Percentiles rank a stretch among this genome's conserved stretches.
phyloP scores from a whole-genome alignment of 2,329 filamentous ascomycete genomes.

The Colletotrichum simmondsii region DNA sequence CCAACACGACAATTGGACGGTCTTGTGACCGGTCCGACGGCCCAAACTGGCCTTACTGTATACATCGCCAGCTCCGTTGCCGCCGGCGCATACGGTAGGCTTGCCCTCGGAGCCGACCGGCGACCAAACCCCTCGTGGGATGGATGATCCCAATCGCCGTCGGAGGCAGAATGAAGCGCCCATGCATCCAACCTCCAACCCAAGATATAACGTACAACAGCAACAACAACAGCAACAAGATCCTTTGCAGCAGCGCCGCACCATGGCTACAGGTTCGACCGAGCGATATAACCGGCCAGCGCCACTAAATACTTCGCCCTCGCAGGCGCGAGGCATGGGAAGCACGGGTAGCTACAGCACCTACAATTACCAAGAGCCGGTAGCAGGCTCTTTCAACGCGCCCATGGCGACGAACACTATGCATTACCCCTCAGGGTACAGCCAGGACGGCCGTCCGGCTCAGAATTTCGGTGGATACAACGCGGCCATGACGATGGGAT shows the following conservation, averaged over 20 bases:
- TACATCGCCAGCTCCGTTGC: constrained; percentile 71
- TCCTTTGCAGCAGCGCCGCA: constrained; percentile 56
- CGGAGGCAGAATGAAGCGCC: constrained; percentile 81
- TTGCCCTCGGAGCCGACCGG: constrained; percentile 65
- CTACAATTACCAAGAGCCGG: constrained; percentile 66
- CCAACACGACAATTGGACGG: constrained; percentile 30
- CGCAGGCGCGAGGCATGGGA: constrained; percentile 62
- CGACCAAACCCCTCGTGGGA: constrained; percentile 68
- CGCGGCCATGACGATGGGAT: constrained; percentile 75
- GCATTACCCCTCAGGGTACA: constrained; percentile 74
- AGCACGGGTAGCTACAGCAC: constrained; percentile 64
- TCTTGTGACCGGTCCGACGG: constrained; percentile 45
- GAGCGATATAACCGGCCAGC: constrained; percentile 60
- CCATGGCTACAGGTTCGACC: constrained; percentile 45
- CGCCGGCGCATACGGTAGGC: constrained; percentile 73
- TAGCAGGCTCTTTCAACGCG: constrained; percentile 62
- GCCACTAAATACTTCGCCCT: constrained; percentile 60
- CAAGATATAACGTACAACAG: constrained; percentile 60
- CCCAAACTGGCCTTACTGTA: constrained; percentile 73
- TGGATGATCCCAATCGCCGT: constrained; percentile 82
- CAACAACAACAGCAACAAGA: constrained; percentile 40
- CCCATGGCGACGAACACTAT: constrained; percentile 67
- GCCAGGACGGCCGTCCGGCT: constrained; percentile 67
- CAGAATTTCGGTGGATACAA: constrained; percentile 69
- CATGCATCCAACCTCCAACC: constrained; percentile 69